Evolutionary conservation across 192 early-diverging fungal species (phyloP).

Genomic region (Radiomyces spectabilis): DNA sequence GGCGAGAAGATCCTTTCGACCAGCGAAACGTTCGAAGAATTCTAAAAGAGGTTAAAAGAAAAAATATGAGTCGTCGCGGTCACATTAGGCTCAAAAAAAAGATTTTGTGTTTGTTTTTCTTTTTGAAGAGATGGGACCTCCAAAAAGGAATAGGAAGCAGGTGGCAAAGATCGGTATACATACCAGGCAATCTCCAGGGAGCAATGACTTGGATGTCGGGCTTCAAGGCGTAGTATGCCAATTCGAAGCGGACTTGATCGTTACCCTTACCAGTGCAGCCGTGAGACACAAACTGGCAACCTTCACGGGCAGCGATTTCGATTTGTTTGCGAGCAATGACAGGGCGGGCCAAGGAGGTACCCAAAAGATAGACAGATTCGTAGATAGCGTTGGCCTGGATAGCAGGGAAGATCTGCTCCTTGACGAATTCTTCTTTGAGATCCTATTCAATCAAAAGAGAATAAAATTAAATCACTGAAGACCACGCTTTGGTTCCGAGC

Average conservation of each 20-base stretch:
- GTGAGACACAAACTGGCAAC: slow-evolving; percentile 95
- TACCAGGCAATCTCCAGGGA: slow-evolving; percentile 90
- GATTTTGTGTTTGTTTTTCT: no score
- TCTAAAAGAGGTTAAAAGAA: slow-evolving; percentile 26
- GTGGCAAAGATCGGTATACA: no score
- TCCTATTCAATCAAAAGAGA: slow-evolving; percentile 44
- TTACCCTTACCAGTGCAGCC: slow-evolving; percentile 99
- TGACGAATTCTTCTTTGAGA: slow-evolving; percentile 88
- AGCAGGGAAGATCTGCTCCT: slow-evolving; percentile 87
- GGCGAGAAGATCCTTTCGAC: slow-evolving; percentile 83
- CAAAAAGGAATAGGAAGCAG: no score
- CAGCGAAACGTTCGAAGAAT: slow-evolving; percentile 95
- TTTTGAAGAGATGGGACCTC: no score
- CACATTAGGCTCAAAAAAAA: no score
- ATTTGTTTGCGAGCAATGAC: slow-evolving; percentile 89
- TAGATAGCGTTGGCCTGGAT: slow-evolving; percentile 94
- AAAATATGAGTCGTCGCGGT: slow-evolving; percentile 1
- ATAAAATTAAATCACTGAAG: not conserved
- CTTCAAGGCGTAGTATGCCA: slow-evolving; percentile 94
- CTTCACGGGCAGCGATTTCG: slow-evolving; percentile 87
- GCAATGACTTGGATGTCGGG: slow-evolving; percentile 95
- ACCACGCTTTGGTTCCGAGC: no score
- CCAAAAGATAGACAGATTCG: slow-evolving; percentile 93
- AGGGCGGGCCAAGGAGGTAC: slow-evolving; percentile 95
- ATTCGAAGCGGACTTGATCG: slow-evolving; percentile 99